phyloP scores from a whole-genome alignment of 2,329 filamentous ascomycete species.

The Ilyonectria robusta region DNA sequence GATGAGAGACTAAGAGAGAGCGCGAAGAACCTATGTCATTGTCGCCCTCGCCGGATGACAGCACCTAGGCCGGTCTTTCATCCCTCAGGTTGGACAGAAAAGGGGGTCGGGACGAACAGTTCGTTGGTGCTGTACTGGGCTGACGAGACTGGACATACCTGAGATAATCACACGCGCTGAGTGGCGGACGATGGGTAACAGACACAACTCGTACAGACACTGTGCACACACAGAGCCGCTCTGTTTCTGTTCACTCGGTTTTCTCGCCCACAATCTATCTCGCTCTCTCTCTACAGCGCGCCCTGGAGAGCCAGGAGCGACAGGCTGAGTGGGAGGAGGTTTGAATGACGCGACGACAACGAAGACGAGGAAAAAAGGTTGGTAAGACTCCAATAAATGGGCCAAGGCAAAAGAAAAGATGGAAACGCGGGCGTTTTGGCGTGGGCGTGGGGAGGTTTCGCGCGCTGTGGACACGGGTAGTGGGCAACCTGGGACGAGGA shows the following conservation, averaged over 20 bases:
- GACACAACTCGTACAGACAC: conserved; percentile 40
- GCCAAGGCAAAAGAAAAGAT: conserved; percentile 21
- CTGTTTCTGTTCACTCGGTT: conserved; percentile 5
- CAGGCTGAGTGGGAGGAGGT: conserved; percentile 43
- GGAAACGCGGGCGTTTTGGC: conserved; percentile 41
- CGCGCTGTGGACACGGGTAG: conserved; percentile 38
- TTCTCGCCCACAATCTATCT: conserved; percentile 23
- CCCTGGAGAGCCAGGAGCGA: conserved; percentile 47
- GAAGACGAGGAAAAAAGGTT: conserved; percentile 28
- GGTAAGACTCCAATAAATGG: conserved; percentile 16
- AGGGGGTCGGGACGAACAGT: conserved; percentile 26
- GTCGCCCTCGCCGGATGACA: conserved; percentile 16
- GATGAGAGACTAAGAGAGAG: conserved; percentile 19
- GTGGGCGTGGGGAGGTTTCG: conserved; percentile 24
- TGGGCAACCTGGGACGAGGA: conserved; percentile 25
- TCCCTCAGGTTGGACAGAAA: conserved; percentile 27
- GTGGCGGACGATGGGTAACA: conserved; percentile 17
- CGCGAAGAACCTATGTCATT: conserved; percentile 27
- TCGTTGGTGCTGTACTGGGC: conserved; percentile 19
- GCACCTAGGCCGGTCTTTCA: conserved; percentile 31
- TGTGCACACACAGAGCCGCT: conserved; percentile 10
- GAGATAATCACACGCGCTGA: conserved; percentile 33
- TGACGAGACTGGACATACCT: conserved; percentile 45
- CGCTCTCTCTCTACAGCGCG: conserved; percentile 47
- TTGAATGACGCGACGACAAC: conserved; percentile 29